Evolutionary conservation across 2,329 filamentous ascomycete genomes (phyloP).

Genomic region (Mariannaea elegans): DNA sequence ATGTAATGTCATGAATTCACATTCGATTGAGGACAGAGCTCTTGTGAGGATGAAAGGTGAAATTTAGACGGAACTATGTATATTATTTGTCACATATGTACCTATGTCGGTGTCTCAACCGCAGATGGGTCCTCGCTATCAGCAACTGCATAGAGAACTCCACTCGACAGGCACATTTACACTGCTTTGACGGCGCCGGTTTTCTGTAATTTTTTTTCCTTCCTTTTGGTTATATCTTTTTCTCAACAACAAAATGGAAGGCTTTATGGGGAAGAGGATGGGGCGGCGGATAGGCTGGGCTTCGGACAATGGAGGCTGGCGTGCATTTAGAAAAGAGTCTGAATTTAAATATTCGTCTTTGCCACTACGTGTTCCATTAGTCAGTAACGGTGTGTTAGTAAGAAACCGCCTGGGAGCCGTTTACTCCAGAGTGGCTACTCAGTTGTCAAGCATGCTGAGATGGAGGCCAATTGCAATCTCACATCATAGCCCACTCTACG

Average conservation of each 20-base stretch:
- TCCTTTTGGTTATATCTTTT: slow-evolving; percentile 11
- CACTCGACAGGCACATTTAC: slow-evolving; percentile 37
- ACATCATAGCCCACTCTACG: too few species aligned
- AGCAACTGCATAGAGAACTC: slow-evolving; percentile 34
- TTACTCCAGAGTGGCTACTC: too few species aligned
- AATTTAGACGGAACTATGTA: slow-evolving; percentile 40
- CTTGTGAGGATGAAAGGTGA: slow-evolving; percentile 11
- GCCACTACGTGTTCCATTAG: too few species aligned
- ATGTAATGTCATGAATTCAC: slow-evolving; percentile 29
- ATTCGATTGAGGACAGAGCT: slow-evolving; percentile 3
- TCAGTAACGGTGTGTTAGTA: too few species aligned
- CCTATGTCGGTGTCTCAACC: slow-evolving; percentile 36
- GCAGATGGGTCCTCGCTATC: slow-evolving; percentile 24
- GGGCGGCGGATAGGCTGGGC: background rate
- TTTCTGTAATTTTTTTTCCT: slow-evolving; percentile 11
- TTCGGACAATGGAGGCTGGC: slow-evolving; percentile 8
- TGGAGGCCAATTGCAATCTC: too few species aligned
- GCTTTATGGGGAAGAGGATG: background rate
- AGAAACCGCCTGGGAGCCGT: too few species aligned
- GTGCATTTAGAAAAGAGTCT: slow-evolving; percentile 16
- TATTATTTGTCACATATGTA: slow-evolving; percentile 42
- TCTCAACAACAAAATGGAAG: slow-evolving; percentile 7
- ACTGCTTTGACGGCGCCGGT: slow-evolving; percentile 35
- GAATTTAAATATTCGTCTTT: slow-evolving; percentile 12
- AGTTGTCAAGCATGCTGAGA: too few species aligned